Evolutionary conservation across 2,329 filamentous ascomycete species (phyloP).

Genomic region (Monosporascus sp.): DNA sequence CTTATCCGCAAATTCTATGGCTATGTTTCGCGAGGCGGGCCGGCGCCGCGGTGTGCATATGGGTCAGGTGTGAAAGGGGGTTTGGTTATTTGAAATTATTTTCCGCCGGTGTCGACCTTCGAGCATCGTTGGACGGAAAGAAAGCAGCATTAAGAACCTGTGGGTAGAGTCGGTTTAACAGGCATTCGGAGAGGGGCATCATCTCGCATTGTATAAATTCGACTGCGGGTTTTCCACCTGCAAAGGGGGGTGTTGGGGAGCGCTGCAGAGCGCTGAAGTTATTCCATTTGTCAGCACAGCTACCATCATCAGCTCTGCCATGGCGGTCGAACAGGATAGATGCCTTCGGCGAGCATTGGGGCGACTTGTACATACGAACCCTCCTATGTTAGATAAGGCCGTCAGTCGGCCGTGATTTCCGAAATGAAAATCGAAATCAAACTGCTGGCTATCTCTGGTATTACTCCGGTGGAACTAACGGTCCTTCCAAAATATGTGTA

Average conservation of each 20-base stretch:
- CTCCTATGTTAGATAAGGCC: slow-evolving; percentile 9
- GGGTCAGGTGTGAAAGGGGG: slow-evolving; percentile 8
- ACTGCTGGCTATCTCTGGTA: slow-evolving; percentile 8
- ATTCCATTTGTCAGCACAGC: not conserved
- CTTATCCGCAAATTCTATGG: slow-evolving; percentile 18
- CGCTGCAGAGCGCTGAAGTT: not conserved
- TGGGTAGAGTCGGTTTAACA: slow-evolving; percentile 3
- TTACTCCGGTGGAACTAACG: slow-evolving; percentile 6
- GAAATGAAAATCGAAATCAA: slow-evolving; percentile 21
- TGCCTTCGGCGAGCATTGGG: slow-evolving; percentile 11
- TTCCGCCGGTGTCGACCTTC: slow-evolving; percentile 7
- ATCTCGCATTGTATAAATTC: not conserved
- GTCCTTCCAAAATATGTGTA: slow-evolving; percentile 10
- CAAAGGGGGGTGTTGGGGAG: not conserved
- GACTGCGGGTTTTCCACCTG: not conserved
- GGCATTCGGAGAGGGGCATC: not conserved
- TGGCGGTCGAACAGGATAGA: slow-evolving; percentile 12
- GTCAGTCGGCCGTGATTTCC: slow-evolving; percentile 11
- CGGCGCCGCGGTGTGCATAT: slow-evolving; percentile 17
- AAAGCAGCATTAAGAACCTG: slow-evolving; percentile 11
- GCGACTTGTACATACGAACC: slow-evolving; percentile 24
- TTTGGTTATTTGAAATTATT: slow-evolving; percentile 5
- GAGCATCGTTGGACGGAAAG: slow-evolving; percentile 6
- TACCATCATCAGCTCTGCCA: slow-evolving; percentile 9
- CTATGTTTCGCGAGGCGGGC: slow-evolving; percentile 7